phyloP scores from a whole-genome alignment of 257 asterid genomes.

The Ocimum tenuiflorum region DNA sequence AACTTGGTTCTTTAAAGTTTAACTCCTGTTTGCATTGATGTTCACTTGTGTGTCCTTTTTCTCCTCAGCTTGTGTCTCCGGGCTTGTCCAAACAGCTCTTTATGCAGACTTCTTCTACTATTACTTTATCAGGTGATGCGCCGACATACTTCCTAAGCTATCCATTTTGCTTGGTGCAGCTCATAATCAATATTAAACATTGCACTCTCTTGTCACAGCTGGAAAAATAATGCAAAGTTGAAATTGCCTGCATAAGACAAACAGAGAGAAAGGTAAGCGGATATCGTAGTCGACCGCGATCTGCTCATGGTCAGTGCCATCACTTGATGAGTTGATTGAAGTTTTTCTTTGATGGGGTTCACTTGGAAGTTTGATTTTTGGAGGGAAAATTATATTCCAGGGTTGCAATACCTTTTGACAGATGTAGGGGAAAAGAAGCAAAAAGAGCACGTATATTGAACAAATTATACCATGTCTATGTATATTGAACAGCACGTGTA shows the following conservation, averaged over 20 bases:
- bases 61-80: slow-evolving; percentile 62
- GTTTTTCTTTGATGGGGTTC: slow-evolving; percentile 20
- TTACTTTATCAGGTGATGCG: slow-evolving; percentile 72
- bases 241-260: slow-evolving; percentile 66
- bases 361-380: slow-evolving; percentile 10
- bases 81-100: slow-evolving; percentile 77
- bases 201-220: slow-evolving; percentile 42
- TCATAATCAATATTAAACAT: not conserved
- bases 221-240: slow-evolving; percentile 65
- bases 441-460: not conserved
- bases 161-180: not conserved
- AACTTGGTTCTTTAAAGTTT: not conserved
- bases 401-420: slow-evolving; percentile 8
- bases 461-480: not conserved
- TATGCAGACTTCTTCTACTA: slow-evolving; percentile 96
- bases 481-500: slow-evolving; percentile 16
- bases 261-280: not conserved
- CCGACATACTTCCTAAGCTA: not conserved
- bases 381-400: slow-evolving; percentile 1
- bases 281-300: slow-evolving; percentile 1
- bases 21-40: slow-evolving; percentile 4
- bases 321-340: slow-evolving; percentile 10
- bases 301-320: not conserved
- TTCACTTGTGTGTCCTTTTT: slow-evolving; percentile 11
- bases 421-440: not conserved